Evolutionary conservation across 2,329 filamentous ascomycete species (phyloP), one percentile per base, ranked within the genome.

Genomic region (Rhexocercosporidium sp.): DNA sequence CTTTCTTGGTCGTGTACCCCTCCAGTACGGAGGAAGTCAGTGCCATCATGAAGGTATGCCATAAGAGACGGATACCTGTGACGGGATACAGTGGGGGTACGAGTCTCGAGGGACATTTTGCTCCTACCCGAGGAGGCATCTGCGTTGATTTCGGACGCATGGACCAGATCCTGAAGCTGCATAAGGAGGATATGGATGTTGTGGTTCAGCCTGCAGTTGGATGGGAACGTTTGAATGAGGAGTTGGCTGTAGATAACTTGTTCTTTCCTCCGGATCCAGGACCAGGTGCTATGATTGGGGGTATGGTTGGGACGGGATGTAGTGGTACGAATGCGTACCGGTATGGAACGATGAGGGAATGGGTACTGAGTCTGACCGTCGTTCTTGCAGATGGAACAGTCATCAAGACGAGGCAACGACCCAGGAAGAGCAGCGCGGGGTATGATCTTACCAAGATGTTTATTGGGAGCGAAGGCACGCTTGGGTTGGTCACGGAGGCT

Each of bases 241-340:
- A 90, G 69, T 84, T 97, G 20, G 84, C 82, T 7, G 84, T 88
- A 59, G 84, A 93, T 67, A 91, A 91, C 31, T 85, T 97, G 3
- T 97, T 97, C 84, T 97, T 97, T 81, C 94, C 94, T 25, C 94
- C 93, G 0, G 94, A 97, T 78, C 94, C 94, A 20, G 94, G 94
- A 62, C 94, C 94, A 62, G 93, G 94, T 20, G 94, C 94, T 69
- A 93, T 93, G 90, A 97, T 97, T 74, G 94, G 94, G 66, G 94
- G 94, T 64, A 94, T 94, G 91, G 88, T 94, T 39, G 91, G 90
- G 25, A 94, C 91, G 2, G 86, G 86, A 41, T 88, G 85, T 81
- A 87, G 84, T 75, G 94, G 94, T 67, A 97, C 94, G 16, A 97
- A 97, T 78, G 90, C 94, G 18, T 97, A 96, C 81, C 86, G 94